phyloP scores from a whole-genome alignment of 768 basidiomycete genomes.

The Kwoniella europaea region DNA sequence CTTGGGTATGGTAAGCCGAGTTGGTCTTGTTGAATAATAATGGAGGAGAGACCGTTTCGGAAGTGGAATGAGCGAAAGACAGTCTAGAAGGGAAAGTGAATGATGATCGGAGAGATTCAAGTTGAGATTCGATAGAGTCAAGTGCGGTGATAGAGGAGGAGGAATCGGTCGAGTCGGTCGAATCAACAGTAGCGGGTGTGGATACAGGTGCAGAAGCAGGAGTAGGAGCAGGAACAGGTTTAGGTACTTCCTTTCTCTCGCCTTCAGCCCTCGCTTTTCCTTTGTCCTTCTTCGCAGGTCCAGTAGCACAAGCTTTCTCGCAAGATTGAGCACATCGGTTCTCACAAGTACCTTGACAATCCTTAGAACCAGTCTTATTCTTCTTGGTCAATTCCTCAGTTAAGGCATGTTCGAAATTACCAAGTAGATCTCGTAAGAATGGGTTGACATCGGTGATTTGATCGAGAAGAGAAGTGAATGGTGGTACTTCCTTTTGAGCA shows the following conservation, averaged over 20 bases:
- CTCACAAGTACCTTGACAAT: conserved; percentile 1
- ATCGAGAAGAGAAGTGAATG: conserved; percentile 40
- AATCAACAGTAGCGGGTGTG: conserved; percentile 2
- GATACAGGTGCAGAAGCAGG: conserved; percentile 21
- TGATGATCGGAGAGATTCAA: conserved; percentile 26
- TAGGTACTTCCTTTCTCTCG: conserved; percentile 30
- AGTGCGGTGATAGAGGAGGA: conserved; percentile 32
- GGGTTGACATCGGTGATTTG: conserved; percentile 42
- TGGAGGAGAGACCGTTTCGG: conserved; percentile 18
- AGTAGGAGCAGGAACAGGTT: conserved; percentile 25
- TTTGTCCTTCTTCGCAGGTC: conserved; percentile 28
- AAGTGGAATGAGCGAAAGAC: conserved; percentile 36
- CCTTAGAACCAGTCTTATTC: conserved; percentile 1
- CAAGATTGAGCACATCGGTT: conserved; percentile 7
- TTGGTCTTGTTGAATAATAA: conserved; percentile 71
- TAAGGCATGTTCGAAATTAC: conserved; percentile 46
- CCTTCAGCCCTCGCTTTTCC: conserved; percentile 49
- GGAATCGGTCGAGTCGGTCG: conserved; percentile 12
- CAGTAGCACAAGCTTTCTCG: neutral
- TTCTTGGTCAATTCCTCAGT: conserved; percentile 29
- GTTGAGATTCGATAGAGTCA: conserved; percentile 37
- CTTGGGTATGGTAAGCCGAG: conserved; percentile 67
- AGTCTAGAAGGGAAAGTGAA: conserved; percentile 47
- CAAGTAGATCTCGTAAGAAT: conserved; percentile 48
- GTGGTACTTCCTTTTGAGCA: conserved; percentile 26